A percentile compares a stretch with the other conserved stretches of the same genome.
phyloP scores from a whole-genome alignment of 2,329 filamentous ascomycete genomes.

The Venturia asperata region DNA sequence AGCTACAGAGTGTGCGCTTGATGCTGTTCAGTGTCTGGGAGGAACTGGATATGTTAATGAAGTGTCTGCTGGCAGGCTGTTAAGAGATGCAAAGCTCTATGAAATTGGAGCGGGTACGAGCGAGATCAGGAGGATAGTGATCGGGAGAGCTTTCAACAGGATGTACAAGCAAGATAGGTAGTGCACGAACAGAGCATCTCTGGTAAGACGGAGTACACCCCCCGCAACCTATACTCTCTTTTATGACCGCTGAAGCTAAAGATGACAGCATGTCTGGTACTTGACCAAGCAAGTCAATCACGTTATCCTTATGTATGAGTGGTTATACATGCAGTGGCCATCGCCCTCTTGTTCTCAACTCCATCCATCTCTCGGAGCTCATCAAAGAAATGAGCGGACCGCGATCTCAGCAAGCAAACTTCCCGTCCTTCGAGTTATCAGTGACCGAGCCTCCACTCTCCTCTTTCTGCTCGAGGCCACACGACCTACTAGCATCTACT shows the following conservation, averaged over 20 bases:
- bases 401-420: no score
- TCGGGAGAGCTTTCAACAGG: constrained; percentile 85
- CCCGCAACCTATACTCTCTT: not conserved
- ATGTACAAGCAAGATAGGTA: constrained; percentile 47
- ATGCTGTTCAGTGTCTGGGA: constrained; percentile 86
- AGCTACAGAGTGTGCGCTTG: constrained; percentile 77
- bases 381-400: no score
- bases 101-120: constrained; percentile 96
- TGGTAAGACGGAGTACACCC: not conserved
- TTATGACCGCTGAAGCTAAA: not conserved
- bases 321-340: no score
- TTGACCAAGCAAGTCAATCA: no score
- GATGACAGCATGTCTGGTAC: not conserved
- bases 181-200: not conserved
- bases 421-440: no score
- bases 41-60: constrained; percentile 97
- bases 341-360: no score
- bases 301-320: no score
- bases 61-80: constrained; percentile 77
- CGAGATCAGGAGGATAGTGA: constrained; percentile 89
- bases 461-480: no score
- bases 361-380: no score
- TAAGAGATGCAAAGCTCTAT: constrained; percentile 76
- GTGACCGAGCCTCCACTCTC: no score
- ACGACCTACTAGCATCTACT: no score